A percentile compares a stretch with the other conserved stretches of the same genome.
Conservation (phyloP, 164 flowering plant genomes). For the Hamamelis virginiana region DNA sequence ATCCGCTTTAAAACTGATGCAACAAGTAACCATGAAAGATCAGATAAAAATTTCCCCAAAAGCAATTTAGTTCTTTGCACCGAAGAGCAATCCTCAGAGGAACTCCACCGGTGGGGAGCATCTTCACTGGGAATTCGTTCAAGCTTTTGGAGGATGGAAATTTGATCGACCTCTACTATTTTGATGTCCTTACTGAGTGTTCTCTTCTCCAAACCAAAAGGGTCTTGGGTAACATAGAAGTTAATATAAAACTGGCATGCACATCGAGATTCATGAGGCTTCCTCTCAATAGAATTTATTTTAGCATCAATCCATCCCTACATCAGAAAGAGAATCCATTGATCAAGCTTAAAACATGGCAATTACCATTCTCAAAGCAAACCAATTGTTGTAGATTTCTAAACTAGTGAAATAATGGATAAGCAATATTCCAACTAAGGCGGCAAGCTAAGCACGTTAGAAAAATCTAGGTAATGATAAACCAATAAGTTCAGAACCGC, state of each 20-base stretch:
- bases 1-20: constrained; percentile 52
- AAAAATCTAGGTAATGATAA: too few relatives aligned
- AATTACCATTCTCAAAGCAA: neutral
- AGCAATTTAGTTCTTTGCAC: constrained; percentile 41
- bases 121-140: constrained; percentile 38
- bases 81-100: constrained; percentile 53
- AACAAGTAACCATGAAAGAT: constrained; percentile 76
- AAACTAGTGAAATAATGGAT: neutral
- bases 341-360: neutral
- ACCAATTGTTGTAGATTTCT: neutral
- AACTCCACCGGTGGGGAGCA: constrained; percentile 45
- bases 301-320: constrained; percentile 84
- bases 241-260: constrained; percentile 62
- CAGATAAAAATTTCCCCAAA: constrained; percentile 50
- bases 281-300: constrained; percentile 70
- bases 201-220: constrained; percentile 31
- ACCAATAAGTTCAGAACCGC: too few relatives aligned
- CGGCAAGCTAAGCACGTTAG: too few relatives aligned
- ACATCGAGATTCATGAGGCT: constrained; percentile 64
- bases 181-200: constrained; percentile 36
- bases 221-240: constrained; percentile 35
- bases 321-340: constrained; percentile 12
- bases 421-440: too few relatives aligned
- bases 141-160: constrained; percentile 68
- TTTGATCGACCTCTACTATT: constrained; percentile 41